These are phyloP conservation scores for Populus tremula DNA, from an alignment of 345 rosid species.

Conservation along the genomic window DNA sequence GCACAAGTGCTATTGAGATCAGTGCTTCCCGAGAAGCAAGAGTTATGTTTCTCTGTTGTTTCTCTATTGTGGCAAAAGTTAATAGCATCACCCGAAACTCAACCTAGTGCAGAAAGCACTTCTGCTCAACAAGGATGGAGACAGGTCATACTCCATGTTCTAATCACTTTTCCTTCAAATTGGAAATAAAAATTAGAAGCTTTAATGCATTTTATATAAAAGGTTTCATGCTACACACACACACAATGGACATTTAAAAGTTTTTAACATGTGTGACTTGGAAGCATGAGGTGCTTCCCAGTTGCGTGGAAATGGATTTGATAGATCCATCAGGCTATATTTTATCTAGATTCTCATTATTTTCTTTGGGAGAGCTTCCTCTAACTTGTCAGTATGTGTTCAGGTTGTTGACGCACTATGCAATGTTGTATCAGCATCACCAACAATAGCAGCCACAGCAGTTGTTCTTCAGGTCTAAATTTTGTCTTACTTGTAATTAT, in stretches of 20 bases:
- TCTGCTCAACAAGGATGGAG: slow-evolving; percentile 99
- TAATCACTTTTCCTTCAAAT: neutral
- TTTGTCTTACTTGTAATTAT: slow-evolving; percentile 32
- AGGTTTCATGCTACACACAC: neutral
- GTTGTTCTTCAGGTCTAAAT: slow-evolving; percentile 85
- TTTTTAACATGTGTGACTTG: neutral
- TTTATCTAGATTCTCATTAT: neutral
- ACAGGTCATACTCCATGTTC: slow-evolving; percentile 57
- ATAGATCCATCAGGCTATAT: neutral
- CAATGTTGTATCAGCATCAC: slow-evolving; percentile 87
- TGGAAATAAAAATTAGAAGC: neutral
- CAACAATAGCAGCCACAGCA: slow-evolving; percentile 89
- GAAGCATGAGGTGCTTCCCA: neutral
- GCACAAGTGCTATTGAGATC: slow-evolving; percentile 81
- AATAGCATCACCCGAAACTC: slow-evolving; percentile 85
- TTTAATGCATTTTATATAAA: neutral
- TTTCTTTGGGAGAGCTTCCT: neutral
- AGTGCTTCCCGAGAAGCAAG: slow-evolving; percentile 83
- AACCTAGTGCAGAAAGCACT: slow-evolving; percentile 85
- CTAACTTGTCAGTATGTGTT: slow-evolving; percentile 18
- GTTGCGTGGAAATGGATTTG: neutral
- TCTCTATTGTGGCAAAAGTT: slow-evolving; percentile 90
- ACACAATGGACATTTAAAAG: neutral
- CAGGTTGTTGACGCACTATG: slow-evolving; percentile 95
- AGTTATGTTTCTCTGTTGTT: slow-evolving; percentile 90